Evolutionary conservation across 1,139 yeast species (phyloP).

Genomic region (Candida tetrigidarum): DNA sequence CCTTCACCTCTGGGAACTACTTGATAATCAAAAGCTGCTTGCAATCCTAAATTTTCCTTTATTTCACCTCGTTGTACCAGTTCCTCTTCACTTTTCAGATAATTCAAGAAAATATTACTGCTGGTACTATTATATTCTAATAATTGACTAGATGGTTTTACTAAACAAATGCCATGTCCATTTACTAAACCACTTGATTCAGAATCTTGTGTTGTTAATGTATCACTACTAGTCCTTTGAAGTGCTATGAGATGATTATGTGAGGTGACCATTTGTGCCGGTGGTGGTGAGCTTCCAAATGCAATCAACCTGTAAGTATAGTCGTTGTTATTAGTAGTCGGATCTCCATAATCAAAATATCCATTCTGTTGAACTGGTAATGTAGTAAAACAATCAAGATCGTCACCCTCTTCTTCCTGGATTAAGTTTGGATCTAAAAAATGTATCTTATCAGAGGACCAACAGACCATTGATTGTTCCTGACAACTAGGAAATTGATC

Average conservation of each 20-base stretch:
- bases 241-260: neutral
- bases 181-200: neutral
- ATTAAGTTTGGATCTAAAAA: conserved; percentile 12
- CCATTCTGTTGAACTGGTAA: neutral
- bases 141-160: conserved; percentile 2
- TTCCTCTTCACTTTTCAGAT: conserved; percentile 7
- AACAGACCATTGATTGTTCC: conserved; percentile 8
- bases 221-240: conserved; percentile 5
- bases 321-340: neutral
- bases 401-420: conserved; percentile 7
- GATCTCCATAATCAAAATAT: neutral
- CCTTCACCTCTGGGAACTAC: neutral
- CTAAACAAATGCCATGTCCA: too few relatives aligned
- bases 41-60: conserved; percentile 11
- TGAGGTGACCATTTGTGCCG: neutral
- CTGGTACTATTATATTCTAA: conserved; percentile 4
- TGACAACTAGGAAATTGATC: conserved; percentile 1
- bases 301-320: conserved; percentile 7
- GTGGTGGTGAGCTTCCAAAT: conserved; percentile 8
- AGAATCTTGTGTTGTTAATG: conserved; percentile 1
- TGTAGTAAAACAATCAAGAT: too few relatives aligned
- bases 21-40: conserved; percentile 11
- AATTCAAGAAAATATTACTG: conserved; percentile 7
- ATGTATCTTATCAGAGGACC: conserved; percentile 13
- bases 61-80: conserved; percentile 7